These are phyloP conservation scores for Mortierella sp. DNA, from an alignment of 371 early-diverging fungal genomes.

Conservation along the genomic window DNA sequence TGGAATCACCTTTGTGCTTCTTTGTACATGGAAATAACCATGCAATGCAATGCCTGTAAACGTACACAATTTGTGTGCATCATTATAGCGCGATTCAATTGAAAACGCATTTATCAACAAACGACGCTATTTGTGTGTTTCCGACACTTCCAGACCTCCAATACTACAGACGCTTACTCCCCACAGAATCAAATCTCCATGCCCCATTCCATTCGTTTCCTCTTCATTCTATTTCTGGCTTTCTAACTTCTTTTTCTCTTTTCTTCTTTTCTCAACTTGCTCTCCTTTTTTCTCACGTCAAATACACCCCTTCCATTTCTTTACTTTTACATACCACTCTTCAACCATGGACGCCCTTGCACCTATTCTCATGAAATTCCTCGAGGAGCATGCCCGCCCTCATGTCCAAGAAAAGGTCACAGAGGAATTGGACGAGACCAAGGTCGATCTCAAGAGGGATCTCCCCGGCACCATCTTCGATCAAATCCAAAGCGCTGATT, in stretches of 20 bases:
- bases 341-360: slow-evolving; percentile 33
- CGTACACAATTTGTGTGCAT: too few species aligned
- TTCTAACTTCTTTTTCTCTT: background rate
- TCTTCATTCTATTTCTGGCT: background rate
- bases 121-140: too few species aligned
- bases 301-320: slow-evolving; percentile 1
- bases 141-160: background rate
- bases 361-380: slow-evolving; percentile 36
- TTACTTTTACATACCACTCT: background rate
- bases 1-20: too few species aligned
- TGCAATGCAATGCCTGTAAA: too few species aligned
- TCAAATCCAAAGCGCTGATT: slow-evolving; percentile 23
- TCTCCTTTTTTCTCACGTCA: background rate
- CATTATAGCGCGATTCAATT: too few species aligned
- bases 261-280: background rate
- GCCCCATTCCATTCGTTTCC: slow-evolving; percentile 9
- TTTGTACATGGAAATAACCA: too few species aligned
- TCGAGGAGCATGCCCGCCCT: slow-evolving; percentile 44
- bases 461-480: slow-evolving; percentile 31
- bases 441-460: slow-evolving; percentile 42
- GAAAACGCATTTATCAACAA: too few species aligned
- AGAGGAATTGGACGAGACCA: slow-evolving; percentile 43
- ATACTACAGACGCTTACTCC: background rate
- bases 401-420: slow-evolving; percentile 45
- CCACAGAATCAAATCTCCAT: slow-evolving; percentile 5